These are phyloP conservation scores for Solanum pinnatisectum DNA, from an alignment of 257 asterid genomes.

Conservation along the genomic window DNA sequence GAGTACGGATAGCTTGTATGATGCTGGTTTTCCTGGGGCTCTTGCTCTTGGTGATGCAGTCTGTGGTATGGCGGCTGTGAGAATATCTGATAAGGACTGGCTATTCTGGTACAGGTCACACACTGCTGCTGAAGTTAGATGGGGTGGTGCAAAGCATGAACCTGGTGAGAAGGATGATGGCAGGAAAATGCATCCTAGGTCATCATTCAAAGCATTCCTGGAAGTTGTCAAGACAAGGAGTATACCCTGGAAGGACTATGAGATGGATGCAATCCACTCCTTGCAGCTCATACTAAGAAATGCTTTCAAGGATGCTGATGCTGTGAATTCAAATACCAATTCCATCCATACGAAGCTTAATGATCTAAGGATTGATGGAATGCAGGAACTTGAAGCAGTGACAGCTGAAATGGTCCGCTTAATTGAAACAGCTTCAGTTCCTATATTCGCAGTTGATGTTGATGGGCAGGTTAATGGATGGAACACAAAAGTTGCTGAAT, in stretches of 20 bases:
- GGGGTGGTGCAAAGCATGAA: conserved; percentile 96
- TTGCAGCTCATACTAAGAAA: conserved; percentile 86
- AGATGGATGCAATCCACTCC: conserved; percentile 94
- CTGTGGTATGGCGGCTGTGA: conserved; percentile 97
- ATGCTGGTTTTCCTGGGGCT: conserved; percentile 90
- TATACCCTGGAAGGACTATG: conserved; percentile 84
- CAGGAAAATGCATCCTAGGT: conserved; percentile 80
- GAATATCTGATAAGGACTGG: conserved; percentile 69
- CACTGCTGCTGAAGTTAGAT: conserved; percentile 72
- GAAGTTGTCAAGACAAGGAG: conserved; percentile 81
- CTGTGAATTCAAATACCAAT: conserved; percentile 20
- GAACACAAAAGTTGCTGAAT: conserved; percentile 75
- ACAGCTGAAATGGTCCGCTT: conserved; percentile 86
- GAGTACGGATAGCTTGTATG: conserved; percentile 83
- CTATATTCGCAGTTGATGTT: conserved; percentile 77
- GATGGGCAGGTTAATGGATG: conserved; percentile 87
- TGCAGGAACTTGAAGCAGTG: conserved; percentile 83
- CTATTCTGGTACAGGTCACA: conserved; percentile 94
- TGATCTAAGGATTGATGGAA: conserved; percentile 70
- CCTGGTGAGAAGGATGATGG: conserved; percentile 72
- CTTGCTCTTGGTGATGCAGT: conserved; percentile 67
- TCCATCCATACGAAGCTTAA: conserved; percentile 52
- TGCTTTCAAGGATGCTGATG: conserved; percentile 45
- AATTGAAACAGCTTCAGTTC: conserved; percentile 90
- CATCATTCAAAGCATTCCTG: conserved; percentile 81